Evolutionary conservation across 2,329 filamentous ascomycete species (phyloP).

Genomic region (Plenodomus biglobosus): DNA sequence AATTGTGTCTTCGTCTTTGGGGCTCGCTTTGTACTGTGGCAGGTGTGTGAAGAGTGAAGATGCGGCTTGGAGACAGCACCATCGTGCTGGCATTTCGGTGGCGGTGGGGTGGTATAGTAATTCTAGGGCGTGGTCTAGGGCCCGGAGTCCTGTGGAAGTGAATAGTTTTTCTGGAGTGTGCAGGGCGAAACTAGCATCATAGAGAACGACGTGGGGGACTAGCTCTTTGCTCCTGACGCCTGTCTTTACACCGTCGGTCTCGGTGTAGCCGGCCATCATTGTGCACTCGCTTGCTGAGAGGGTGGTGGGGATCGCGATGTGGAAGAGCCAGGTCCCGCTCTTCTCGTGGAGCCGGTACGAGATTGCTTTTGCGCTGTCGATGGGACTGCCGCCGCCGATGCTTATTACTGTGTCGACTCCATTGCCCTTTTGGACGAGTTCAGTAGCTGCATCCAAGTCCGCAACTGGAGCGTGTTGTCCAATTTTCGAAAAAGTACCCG

Average conservation of each 20-base stretch:
- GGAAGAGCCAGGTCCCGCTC: conserved; percentile 39
- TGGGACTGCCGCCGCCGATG: conserved; percentile 58
- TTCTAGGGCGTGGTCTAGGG: conserved; percentile 60
- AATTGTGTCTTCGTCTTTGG: conserved; percentile 51
- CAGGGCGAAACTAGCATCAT: conserved; percentile 55
- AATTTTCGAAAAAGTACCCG: conserved; percentile 58
- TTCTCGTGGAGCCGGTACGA: conserved; percentile 40
- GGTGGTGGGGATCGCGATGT: conserved; percentile 46
- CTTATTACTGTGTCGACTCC: conserved; percentile 58
- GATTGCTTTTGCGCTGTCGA: conserved; percentile 51
- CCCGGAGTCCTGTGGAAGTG: conserved; percentile 55
- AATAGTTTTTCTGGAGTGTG: conserved; percentile 56
- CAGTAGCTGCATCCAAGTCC: conserved; percentile 56
- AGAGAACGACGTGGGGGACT: conserved; percentile 54
- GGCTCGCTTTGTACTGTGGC: conserved; percentile 50
- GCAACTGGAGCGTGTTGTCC: conserved; percentile 59
- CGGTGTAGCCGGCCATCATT: conserved; percentile 55
- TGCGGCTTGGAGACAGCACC: conserved; percentile 50
- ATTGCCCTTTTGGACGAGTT: conserved; percentile 48
- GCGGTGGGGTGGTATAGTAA: conserved; percentile 56
- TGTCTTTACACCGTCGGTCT: conserved; percentile 53
- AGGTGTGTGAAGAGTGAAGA: conserved; percentile 52
- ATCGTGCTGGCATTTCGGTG: conserved; percentile 54
- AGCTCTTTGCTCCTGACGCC: conserved; percentile 49
- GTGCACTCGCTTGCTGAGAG: conserved; percentile 59